Evolutionary conservation across 192 early-diverging fungal genomes (phyloP), one percentile per base, ranked within the genome.

Genomic region (Fimicolochytrium jonesii): DNA sequence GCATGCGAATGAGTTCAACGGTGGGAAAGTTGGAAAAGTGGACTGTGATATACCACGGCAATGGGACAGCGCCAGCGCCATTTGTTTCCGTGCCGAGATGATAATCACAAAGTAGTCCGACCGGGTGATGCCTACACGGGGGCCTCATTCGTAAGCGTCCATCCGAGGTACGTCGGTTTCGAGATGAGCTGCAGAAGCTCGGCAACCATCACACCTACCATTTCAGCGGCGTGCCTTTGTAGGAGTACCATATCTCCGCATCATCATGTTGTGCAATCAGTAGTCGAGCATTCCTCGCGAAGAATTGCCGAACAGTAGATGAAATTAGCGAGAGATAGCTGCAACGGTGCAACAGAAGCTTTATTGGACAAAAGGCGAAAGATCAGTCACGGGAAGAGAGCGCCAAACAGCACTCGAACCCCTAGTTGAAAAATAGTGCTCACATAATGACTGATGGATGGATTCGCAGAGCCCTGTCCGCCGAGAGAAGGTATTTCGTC

Each of bases 11-110:
- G 32, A 94, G 52, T 48, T 84, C 84, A 45, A 82, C 79, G 1
- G 56, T 70, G 2, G 92, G 92, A 55, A 88, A 91, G 51, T 82
- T 77, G 45, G 82, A 68, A 54, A 89, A 85, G 69, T 90, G 88
- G n/a, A 92, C 64, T 9, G 79, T 90, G 15, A 94, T 69, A 3
- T 78, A 61, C 92, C 92, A 94, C 9, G 92, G 92, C 23, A 89
- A 33, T 23, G 73, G 23, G 33, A 1, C 26, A 6, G 32, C 13
- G n/a, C 22, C n/a, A 30, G 6, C 25, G n/a, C n/a, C n/a, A n/a
- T n/a, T n/a, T n/a, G n/a, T n/a, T n/a, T n/a, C n/a, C n/a, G 52
- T 53, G 20, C 42, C 0, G 44, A 49, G 48, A 66, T 75, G 72
- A 50, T 88, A 77, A 58, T 94, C 92, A 64, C 87, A 88, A 11